phyloP scores from a whole-genome alignment of 495 filamentous ascomycete genomes.

The Xylaria bambusicola region DNA sequence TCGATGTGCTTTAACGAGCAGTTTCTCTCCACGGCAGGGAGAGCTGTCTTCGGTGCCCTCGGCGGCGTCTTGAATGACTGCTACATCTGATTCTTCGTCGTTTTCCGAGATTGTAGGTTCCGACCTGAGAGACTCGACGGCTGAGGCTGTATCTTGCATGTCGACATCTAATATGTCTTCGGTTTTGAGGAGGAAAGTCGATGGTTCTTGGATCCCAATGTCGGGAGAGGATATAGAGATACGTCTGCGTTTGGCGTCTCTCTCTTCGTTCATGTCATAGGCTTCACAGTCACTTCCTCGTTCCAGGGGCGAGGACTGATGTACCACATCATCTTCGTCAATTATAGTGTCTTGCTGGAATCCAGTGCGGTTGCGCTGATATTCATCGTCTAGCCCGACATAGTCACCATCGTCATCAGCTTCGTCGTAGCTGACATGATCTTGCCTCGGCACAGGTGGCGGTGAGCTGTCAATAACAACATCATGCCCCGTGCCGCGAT shows the following conservation, averaged over 20 bases:
- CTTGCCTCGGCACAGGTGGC: conserved; percentile 1
- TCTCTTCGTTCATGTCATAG: conserved; percentile 10
- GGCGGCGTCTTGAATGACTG: background rate
- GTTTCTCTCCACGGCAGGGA: background rate
- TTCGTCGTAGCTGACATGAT: background rate
- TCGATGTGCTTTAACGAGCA: conserved; percentile 15
- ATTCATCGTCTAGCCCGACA: background rate
- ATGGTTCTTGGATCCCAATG: conserved; percentile 3
- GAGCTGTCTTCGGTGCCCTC: background rate
- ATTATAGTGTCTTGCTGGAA: conserved; percentile 26
- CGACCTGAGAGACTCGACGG: conserved; percentile 8
- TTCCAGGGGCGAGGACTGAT: conserved; percentile 26
- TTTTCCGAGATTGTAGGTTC: conserved; percentile 12
- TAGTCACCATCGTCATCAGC: background rate
- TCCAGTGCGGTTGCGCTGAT: background rate
- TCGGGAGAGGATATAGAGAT: conserved; percentile 29
- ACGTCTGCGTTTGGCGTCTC: conserved; percentile 28
- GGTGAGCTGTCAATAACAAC: conserved; percentile 31
- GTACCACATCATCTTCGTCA: conserved; percentile 22
- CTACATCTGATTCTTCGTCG: conserved; percentile 1
- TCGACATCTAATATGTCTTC: conserved; percentile 8
- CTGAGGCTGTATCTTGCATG: conserved; percentile 10
- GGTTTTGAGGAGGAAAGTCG: background rate
- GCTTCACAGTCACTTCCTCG: conserved; percentile 19
- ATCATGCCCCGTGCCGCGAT: conserved; percentile 19